phyloP scores from a whole-genome alignment of 805 yeast species.

The Clavispora carvajalis region DNA sequence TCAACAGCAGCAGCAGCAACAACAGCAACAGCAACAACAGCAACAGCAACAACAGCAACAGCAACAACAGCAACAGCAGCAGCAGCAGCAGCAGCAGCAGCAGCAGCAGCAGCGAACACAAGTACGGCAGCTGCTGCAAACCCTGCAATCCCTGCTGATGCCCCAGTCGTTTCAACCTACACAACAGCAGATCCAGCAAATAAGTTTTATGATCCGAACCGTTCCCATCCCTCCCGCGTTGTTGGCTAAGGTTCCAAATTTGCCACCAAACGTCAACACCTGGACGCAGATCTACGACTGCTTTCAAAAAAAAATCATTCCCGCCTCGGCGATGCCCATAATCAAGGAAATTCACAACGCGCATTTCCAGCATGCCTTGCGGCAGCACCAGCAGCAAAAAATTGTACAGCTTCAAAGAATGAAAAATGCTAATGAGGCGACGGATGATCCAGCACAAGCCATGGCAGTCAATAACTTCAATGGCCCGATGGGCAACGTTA shows the following conservation, averaged over 20 bases:
- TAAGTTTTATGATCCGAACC: slow-evolving; percentile 46
- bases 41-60: slow-evolving; percentile 16
- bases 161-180: slow-evolving; percentile 12
- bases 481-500: slow-evolving; percentile 3
- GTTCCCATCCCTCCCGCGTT: slow-evolving; percentile 69
- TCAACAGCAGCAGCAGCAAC: slow-evolving; percentile 10
- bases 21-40: slow-evolving; percentile 19
- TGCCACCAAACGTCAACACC: slow-evolving; percentile 74
- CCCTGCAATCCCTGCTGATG: slow-evolving; percentile 7
- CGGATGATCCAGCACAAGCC: background rate
- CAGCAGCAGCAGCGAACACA: slow-evolving; percentile 18
- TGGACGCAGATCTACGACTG: slow-evolving; percentile 76
- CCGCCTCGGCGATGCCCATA: slow-evolving; percentile 51
- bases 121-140: slow-evolving; percentile 10
- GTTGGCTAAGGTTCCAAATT: slow-evolving; percentile 60
- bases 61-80: slow-evolving; percentile 13
- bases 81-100: slow-evolving; percentile 7
- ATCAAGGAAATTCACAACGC: slow-evolving; percentile 65
- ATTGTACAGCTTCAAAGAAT: slow-evolving; percentile 16
- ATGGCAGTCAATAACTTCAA: background rate
- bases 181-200: slow-evolving; percentile 33
- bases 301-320: slow-evolving; percentile 51
- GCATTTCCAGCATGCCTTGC: slow-evolving; percentile 54
- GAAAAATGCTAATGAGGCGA: background rate
- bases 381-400: slow-evolving; percentile 44